Conservation (phyloP, 208 protist species). For the Acanthamoeba castellanii region DNA sequence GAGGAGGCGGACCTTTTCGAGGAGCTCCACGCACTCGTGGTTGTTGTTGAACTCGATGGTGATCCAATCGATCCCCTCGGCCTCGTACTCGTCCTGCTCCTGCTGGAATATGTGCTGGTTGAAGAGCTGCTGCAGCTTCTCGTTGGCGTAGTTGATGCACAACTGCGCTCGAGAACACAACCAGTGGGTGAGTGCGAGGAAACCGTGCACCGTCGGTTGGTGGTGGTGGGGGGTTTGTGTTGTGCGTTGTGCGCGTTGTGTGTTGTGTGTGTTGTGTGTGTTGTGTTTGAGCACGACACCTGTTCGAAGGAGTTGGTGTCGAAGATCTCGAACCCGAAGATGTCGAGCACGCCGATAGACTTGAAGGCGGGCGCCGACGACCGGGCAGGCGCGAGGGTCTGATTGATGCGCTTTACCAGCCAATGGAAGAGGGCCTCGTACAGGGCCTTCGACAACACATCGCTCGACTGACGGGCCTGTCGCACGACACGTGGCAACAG, state of each 20-base stretch:
- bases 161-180: slow-evolving; percentile 91
- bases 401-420: slow-evolving; percentile 88
- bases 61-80: slow-evolving; percentile 86
- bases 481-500: no score
- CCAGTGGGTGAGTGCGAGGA: no score
- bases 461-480: slow-evolving; percentile 66
- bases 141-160: slow-evolving; percentile 91
- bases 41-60: slow-evolving; percentile 91
- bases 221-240: no score
- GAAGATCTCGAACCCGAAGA: slow-evolving; percentile 91
- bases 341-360: slow-evolving; percentile 81
- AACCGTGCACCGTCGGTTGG: no score
- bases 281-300: neutral
- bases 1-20: slow-evolving; percentile 78
- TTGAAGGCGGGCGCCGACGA: neutral
- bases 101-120: slow-evolving; percentile 90
- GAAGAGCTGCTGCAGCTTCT: slow-evolving; percentile 90
- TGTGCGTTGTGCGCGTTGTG: no score
- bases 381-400: neutral
- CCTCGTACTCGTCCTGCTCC: slow-evolving; percentile 87
- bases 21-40: slow-evolving; percentile 85
- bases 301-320: slow-evolving; percentile 90
- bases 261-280: neutral
- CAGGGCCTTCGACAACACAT: slow-evolving; percentile 87
- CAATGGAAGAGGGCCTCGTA: slow-evolving; percentile 87